Percentiles rank a stretch among this genome's conserved stretches.
Evolutionary conservation across 2,329 filamentous ascomycete species (phyloP).

Genomic region (Stemphylium vesicarium): DNA sequence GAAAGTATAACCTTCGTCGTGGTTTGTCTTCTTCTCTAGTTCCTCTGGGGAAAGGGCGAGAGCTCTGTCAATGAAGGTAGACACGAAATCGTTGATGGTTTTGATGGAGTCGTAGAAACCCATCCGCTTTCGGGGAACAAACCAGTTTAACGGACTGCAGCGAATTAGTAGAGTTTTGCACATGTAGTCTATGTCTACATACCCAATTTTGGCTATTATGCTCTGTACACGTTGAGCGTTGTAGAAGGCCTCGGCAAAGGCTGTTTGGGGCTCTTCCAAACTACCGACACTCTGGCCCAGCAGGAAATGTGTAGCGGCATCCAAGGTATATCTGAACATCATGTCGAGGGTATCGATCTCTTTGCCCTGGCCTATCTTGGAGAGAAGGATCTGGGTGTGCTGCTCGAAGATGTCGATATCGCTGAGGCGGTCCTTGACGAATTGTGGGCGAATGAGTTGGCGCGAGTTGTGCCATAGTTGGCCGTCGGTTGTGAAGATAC

Average conservation of each 20-base stretch:
- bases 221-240: slow-evolving; percentile 78
- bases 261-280: slow-evolving; percentile 61
- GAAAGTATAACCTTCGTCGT: slow-evolving; percentile 79
- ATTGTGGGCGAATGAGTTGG: slow-evolving; percentile 84
- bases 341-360: slow-evolving; percentile 75
- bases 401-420: slow-evolving; percentile 82
- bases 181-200: slow-evolving; percentile 25
- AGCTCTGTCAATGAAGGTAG: slow-evolving; percentile 76
- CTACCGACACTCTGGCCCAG: slow-evolving; percentile 76
- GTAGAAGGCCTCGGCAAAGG: slow-evolving; percentile 82
- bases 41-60: slow-evolving; percentile 73
- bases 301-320: slow-evolving; percentile 85
- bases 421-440: slow-evolving; percentile 81
- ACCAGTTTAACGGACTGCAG: slow-evolving; percentile 62
- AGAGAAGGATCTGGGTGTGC: slow-evolving; percentile 77
- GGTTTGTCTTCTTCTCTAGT: slow-evolving; percentile 74
- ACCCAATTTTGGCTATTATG: slow-evolving; percentile 69
- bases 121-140: slow-evolving; percentile 68
- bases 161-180: slow-evolving; percentile 7
- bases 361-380: slow-evolving; percentile 61
- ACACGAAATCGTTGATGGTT: slow-evolving; percentile 76
- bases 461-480: slow-evolving; percentile 78
- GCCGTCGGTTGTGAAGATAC: slow-evolving; percentile 76
- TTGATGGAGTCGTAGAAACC: slow-evolving; percentile 69
- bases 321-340: slow-evolving; percentile 79